Evolutionary conservation across 352 stramenopile genomes (phyloP).

Genomic region (Albugo candida): DNA sequence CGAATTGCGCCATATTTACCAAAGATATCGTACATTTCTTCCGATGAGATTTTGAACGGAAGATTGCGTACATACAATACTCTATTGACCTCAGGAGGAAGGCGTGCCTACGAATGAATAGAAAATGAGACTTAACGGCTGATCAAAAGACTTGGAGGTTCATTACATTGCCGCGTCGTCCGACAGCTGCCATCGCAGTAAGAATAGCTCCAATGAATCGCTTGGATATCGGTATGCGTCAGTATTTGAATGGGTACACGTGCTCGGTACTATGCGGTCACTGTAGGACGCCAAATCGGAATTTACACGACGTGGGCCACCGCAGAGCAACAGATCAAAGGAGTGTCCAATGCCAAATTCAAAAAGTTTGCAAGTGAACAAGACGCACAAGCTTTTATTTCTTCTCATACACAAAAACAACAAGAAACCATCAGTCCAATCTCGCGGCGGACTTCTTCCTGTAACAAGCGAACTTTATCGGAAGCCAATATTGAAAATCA

Average conservation of each 20-base stretch:
- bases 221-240: not conserved
- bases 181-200: slow-evolving; percentile 30
- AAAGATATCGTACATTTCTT: slow-evolving; percentile 99
- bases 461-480: no score
- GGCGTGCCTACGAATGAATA: slow-evolving; percentile 30
- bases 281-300: slow-evolving; percentile 22
- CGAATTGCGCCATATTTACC: slow-evolving; percentile 99
- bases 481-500: not conserved
- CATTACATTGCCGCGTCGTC: slow-evolving; percentile 40
- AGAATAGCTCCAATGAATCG: slow-evolving; percentile 6
- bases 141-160: not conserved
- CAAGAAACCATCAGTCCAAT: no score
- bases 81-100: slow-evolving; percentile 97
- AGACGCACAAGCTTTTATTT: slow-evolving; percentile 31
- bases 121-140: not conserved
- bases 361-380: slow-evolving; percentile 41
- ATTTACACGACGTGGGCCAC: slow-evolving; percentile 34
- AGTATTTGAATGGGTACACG: not conserved
- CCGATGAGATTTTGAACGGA: slow-evolving; percentile 96
- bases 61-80: slow-evolving; percentile 96
- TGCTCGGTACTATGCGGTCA: slow-evolving; percentile 36
- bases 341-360: slow-evolving; percentile 22
- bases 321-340: slow-evolving; percentile 29
- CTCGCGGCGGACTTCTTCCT: no score
- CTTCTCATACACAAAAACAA: no score